Conservation (phyloP, 495 filamentous ascomycete genomes). For the Xylaria flabelliformis region DNA sequence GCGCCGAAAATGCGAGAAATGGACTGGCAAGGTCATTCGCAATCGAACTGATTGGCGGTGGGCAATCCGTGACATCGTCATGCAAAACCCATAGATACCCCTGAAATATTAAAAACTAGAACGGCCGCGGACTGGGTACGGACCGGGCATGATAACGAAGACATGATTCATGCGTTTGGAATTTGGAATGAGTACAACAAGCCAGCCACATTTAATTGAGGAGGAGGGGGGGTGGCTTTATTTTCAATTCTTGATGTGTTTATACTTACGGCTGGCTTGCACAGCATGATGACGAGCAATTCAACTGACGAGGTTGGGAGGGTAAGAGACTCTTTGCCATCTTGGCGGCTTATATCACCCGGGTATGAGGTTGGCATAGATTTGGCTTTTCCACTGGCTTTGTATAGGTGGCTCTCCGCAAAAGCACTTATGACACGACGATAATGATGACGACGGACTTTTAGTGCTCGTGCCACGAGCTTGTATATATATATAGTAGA, state of each 20-base stretch:
- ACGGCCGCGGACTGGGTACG: constrained; percentile 19
- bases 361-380: constrained; percentile 15
- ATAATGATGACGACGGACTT: constrained; percentile 23
- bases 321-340: background rate
- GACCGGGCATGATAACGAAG: constrained; percentile 26
- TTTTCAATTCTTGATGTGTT: constrained; percentile 23
- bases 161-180: constrained; percentile 29
- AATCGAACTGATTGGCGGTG: constrained; percentile 56
- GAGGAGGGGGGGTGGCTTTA: background rate
- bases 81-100: constrained; percentile 25
- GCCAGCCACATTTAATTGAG: constrained; percentile 35
- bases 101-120: background rate
- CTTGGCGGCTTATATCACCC: background rate
- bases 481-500: constrained; percentile 24
- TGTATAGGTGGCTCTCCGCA: constrained; percentile 20
- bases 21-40: constrained; percentile 59
- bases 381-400: constrained; percentile 25
- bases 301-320: background rate
- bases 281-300: background rate
- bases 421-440: constrained; percentile 12
- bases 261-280: constrained; percentile 23
- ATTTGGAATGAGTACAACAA: constrained; percentile 27
- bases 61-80: constrained; percentile 57
- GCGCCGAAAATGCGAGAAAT: constrained; percentile 81
- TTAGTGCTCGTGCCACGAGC: constrained; percentile 5